A percentile compares a stretch with the other conserved stretches of the same genome.
Evolutionary conservation across 306 rosid genomes (phyloP).

Genomic region (Adenanthera pavonina): DNA sequence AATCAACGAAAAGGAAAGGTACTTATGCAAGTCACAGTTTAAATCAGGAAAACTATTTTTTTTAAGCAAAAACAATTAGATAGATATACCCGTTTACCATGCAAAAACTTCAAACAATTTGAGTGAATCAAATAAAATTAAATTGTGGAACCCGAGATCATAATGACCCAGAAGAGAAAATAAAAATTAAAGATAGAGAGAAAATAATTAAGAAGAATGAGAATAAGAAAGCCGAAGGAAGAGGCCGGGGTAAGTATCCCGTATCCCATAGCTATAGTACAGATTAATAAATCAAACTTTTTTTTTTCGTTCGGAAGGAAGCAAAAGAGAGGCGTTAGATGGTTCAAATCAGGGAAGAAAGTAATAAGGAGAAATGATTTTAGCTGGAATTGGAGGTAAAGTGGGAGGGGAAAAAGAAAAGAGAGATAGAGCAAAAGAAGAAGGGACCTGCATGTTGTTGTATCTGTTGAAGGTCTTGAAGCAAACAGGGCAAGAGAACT

Average conservation of each 20-base stretch:
- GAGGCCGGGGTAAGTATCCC: background rate
- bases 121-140: constrained; percentile 2
- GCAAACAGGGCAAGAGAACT: constrained; percentile 98
- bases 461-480: constrained; percentile 96
- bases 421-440: background rate
- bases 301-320: constrained; percentile 51
- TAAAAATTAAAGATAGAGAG: background rate
- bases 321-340: constrained; percentile 53
- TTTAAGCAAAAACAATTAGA: background rate
- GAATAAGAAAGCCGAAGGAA: background rate
- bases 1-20: constrained; percentile 65
- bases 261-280: background rate
- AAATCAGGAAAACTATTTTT: constrained; percentile 49
- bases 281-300: background rate
- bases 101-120: constrained; percentile 39
- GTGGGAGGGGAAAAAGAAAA: background rate
- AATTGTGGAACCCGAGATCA: constrained; percentile 8
- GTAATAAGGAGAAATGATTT: background rate
- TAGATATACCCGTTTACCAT: constrained; percentile 48
- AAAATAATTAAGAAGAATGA: background rate
- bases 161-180: background rate
- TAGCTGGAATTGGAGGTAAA: background rate
- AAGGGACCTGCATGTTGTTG: constrained; percentile 95
- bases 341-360: constrained; percentile 50
- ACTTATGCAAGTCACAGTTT: constrained; percentile 59